Conservation (phyloP, 169 alveolate genomes). For the Cryptosporidium xiaoi region DNA sequence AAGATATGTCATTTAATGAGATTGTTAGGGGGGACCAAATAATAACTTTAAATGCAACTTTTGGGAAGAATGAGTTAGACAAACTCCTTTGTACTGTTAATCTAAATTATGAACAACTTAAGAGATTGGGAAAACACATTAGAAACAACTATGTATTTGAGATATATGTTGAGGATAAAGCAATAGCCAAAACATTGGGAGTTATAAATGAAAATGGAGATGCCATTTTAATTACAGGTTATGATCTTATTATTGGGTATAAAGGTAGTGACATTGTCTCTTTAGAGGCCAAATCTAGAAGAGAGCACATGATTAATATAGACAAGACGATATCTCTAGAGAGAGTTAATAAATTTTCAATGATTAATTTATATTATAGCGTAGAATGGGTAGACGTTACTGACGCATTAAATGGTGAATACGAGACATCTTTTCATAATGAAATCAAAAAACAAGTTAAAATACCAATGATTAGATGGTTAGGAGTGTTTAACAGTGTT, state of each 20-base stretch:
- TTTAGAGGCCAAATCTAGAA: constrained; percentile 23
- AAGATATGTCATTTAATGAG: constrained; percentile 48
- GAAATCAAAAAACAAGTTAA: neutral
- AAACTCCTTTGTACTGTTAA: constrained; percentile 16
- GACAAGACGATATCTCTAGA: constrained; percentile 12
- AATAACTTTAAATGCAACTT: constrained; percentile 15
- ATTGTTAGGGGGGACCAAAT: constrained; percentile 66
- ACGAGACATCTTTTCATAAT: neutral
- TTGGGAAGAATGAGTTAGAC: constrained; percentile 14
- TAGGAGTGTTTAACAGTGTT: constrained; percentile 60
- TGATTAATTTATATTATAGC: constrained; percentile 41
- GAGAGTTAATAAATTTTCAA: neutral
- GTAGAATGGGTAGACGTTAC: constrained; percentile 54
- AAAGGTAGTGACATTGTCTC: constrained; percentile 41
- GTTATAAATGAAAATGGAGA: constrained; percentile 22
- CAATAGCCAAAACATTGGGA: constrained; percentile 70
- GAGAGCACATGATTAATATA: constrained; percentile 29
- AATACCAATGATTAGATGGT: constrained; percentile 59
- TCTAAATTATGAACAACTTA: constrained; percentile 27
- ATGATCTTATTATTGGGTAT: constrained; percentile 46
- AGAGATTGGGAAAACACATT: constrained; percentile 28
- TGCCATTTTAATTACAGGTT: constrained; percentile 48
- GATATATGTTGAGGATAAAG: constrained; percentile 44
- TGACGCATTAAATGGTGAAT: neutral
- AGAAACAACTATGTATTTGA: constrained; percentile 40